Conservation (phyloP, 768 basidiomycete genomes). For the Tephrocybe sp. region DNA sequence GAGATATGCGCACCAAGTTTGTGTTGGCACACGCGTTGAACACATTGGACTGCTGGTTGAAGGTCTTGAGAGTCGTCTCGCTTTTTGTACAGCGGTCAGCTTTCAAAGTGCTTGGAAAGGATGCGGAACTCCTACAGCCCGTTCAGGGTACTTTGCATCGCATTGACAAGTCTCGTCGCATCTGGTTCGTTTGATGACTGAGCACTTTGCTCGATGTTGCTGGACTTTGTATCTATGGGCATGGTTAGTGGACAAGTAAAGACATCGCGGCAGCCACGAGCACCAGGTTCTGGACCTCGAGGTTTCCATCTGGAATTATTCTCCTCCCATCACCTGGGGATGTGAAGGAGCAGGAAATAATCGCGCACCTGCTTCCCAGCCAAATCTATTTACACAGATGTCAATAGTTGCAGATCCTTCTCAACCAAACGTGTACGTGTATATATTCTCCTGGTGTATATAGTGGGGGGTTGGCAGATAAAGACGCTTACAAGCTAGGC, state of each 20-base stretch:
- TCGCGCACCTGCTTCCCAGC: slow-evolving; percentile 3
- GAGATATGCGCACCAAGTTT: too few relatives aligned
- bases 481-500: slow-evolving; percentile 13
- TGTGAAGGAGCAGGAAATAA: background rate
- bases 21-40: slow-evolving; percentile 14
- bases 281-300: slow-evolving; percentile 9
- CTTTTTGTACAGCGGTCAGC: slow-evolving; percentile 20
- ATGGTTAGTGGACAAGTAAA: slow-evolving; percentile 5
- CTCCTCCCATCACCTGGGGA: background rate
- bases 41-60: slow-evolving; percentile 30
- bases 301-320: slow-evolving; percentile 17
- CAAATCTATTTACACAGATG: slow-evolving; percentile 1
- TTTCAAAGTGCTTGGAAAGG: background rate
- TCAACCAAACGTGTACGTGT: too few relatives aligned
- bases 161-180: background rate
- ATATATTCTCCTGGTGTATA: background rate
- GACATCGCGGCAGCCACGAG: background rate
- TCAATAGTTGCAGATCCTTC: too few relatives aligned
- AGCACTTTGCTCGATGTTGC: background rate
- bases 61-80: slow-evolving; percentile 25
- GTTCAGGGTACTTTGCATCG: slow-evolving; percentile 16
- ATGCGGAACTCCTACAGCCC: slow-evolving; percentile 17
- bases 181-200: background rate
- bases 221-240: background rate
- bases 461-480: background rate